These are phyloP conservation scores for Fusarium devonianum DNA, from an alignment of 2,329 filamentous ascomycete species.

Conservation along the genomic window DNA sequence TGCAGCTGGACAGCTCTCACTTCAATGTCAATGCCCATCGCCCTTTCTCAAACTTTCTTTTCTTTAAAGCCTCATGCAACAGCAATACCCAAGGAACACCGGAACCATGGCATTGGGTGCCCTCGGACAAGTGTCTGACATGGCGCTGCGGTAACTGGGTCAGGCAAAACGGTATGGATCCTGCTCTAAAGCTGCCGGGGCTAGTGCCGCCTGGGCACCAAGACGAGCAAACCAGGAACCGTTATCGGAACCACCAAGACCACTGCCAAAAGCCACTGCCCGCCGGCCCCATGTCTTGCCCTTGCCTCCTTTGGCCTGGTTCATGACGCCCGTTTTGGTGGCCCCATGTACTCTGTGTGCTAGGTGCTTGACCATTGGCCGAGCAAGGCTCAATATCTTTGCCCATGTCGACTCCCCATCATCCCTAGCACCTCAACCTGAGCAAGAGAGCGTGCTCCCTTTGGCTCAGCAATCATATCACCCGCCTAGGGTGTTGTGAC, in stretches of 20 bases:
- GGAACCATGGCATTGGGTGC: constrained; percentile 2
- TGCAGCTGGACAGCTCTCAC: constrained; percentile 5
- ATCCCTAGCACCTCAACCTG: constrained; percentile 24
- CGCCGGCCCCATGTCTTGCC: constrained; percentile 27
- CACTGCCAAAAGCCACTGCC: constrained; percentile 32
- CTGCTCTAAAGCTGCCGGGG: constrained; percentile 34
- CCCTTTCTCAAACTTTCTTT: neutral
- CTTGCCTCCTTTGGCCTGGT: constrained; percentile 35
- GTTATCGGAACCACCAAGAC: constrained; percentile 17
- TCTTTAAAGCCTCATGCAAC: constrained; percentile 1
- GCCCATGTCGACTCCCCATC: constrained; percentile 25
- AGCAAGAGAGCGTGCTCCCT: constrained; percentile 24
- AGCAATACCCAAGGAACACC: constrained; percentile 4
- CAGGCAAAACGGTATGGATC: constrained; percentile 16
- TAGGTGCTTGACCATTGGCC: constrained; percentile 35
- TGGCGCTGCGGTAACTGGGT: constrained; percentile 24
- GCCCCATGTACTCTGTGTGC: constrained; percentile 29
- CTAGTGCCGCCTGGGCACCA: constrained; percentile 36
- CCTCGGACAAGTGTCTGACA: constrained; percentile 22
- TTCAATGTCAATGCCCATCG: constrained; percentile 9
- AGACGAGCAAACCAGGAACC: constrained; percentile 27
- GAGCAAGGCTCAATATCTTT: constrained; percentile 11
- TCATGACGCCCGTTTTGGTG: constrained; percentile 30
- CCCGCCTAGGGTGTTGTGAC: constrained; percentile 37
- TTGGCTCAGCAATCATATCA: constrained; percentile 36